phyloP scores from a whole-genome alignment of 2,329 filamentous ascomycete genomes.

The Lomentospora prolificans region DNA sequence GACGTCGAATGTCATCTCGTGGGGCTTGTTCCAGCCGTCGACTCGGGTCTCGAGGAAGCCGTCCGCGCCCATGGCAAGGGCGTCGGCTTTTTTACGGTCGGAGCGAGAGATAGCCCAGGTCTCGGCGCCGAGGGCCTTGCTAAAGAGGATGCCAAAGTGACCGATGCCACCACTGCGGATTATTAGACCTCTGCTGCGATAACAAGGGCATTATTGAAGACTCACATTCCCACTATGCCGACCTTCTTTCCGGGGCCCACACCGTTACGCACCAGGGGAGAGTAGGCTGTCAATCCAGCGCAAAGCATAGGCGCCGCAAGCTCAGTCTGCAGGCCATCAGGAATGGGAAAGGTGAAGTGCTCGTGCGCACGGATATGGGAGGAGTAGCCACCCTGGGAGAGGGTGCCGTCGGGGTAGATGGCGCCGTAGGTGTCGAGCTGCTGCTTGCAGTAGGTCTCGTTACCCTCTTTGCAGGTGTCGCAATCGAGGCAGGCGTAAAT shows the following conservation, averaged over 20 bases:
- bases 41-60: conserved; percentile 20
- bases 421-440: conserved; percentile 38
- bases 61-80: conserved; percentile 42
- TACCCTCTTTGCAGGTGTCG: conserved; percentile 28
- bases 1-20: conserved; percentile 38
- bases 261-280: conserved; percentile 48
- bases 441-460: conserved; percentile 29
- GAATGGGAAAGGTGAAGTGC: conserved; percentile 36
- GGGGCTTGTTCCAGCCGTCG: conserved; percentile 36
- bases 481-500: conserved; percentile 40
- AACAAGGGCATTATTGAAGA: too few species aligned
- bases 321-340: conserved; percentile 22
- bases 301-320: conserved; percentile 51
- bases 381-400: conserved; percentile 48
- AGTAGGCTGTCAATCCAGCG: conserved; percentile 53
- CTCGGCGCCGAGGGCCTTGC: conserved; percentile 52
- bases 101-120: conserved; percentile 44
- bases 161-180: conserved; percentile 49
- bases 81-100: conserved; percentile 37
- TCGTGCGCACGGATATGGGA: conserved; percentile 25
- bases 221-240: conserved; percentile 46
- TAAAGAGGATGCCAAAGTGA: conserved; percentile 54
- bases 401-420: conserved; percentile 41
- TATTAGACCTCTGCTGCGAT: too few species aligned
- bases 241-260: conserved; percentile 54